phyloP scores from a whole-genome alignment of 441 rosid species.

The Gossypium lobatum region DNA sequence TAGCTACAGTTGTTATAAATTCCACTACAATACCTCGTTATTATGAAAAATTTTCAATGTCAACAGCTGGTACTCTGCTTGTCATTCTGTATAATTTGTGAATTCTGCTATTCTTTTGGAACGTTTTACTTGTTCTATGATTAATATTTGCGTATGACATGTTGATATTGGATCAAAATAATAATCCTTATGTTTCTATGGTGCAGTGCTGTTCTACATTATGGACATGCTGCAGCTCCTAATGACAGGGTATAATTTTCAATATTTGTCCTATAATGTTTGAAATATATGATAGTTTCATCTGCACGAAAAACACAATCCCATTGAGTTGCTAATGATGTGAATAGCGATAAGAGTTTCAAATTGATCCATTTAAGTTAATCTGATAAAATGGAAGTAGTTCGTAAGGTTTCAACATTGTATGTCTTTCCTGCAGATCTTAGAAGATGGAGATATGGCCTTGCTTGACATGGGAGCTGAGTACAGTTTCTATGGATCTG shows the following conservation, averaged over 20 bases:
- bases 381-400: background rate
- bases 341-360: background rate
- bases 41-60: background rate
- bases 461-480: slow-evolving; percentile 98
- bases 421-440: slow-evolving; percentile 45
- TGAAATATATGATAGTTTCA: background rate
- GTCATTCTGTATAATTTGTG: background rate
- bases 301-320: background rate
- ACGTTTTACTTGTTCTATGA: background rate
- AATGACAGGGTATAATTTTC: slow-evolving; percentile 67
- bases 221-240: slow-evolving; percentile 98
- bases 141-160: slow-evolving; percentile 1
- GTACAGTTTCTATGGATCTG: slow-evolving; percentile 81
- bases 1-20: background rate
- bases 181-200: slow-evolving; percentile 17
- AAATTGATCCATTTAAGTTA: background rate
- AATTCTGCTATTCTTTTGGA: background rate
- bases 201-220: slow-evolving; percentile 85
- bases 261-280: background rate
- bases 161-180: background rate
- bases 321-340: background rate
- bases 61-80: background rate
- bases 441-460: slow-evolving; percentile 87
- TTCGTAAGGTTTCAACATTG: background rate
- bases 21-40: background rate